Evolutionary conservation across 306 rosid species (phyloP).

Genomic region (Corylus americana): DNA sequence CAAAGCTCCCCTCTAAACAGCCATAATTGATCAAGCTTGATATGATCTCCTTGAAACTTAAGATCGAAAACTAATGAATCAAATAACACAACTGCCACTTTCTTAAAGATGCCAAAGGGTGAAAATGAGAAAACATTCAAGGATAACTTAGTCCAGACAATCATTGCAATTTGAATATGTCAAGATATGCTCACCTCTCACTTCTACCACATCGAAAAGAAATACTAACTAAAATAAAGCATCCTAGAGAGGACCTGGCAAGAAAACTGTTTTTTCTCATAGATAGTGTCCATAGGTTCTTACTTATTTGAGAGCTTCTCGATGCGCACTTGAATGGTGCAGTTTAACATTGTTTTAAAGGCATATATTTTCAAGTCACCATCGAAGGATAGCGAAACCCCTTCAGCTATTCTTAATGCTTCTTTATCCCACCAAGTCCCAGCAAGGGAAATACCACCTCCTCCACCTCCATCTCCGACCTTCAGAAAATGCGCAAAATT

Average conservation of each 20-base stretch:
- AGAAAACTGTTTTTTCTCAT: background rate
- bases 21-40: background rate
- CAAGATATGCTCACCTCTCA: background rate
- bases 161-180: background rate
- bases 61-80: background rate
- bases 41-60: background rate
- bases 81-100: background rate
- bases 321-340: slow-evolving; percentile 74
- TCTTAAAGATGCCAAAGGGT: background rate
- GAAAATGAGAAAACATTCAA: background rate
- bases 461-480: slow-evolving; percentile 91
- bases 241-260: background rate
- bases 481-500: slow-evolving; percentile 31
- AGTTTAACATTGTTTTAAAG: slow-evolving; percentile 62
- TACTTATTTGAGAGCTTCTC: slow-evolving; percentile 85
- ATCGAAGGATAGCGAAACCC: slow-evolving; percentile 60
- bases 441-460: slow-evolving; percentile 88
- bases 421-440: slow-evolving; percentile 94
- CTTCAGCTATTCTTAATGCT: slow-evolving; percentile 75
- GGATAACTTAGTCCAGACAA: background rate
- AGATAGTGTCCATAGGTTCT: slow-evolving; percentile 14
- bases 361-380: slow-evolving; percentile 83
- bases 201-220: background rate
- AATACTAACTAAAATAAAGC: background rate
- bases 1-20: background rate